phyloP scores from a whole-genome alignment of 2,329 filamentous ascomycete species.

The Colletotrichum cuscutae region DNA sequence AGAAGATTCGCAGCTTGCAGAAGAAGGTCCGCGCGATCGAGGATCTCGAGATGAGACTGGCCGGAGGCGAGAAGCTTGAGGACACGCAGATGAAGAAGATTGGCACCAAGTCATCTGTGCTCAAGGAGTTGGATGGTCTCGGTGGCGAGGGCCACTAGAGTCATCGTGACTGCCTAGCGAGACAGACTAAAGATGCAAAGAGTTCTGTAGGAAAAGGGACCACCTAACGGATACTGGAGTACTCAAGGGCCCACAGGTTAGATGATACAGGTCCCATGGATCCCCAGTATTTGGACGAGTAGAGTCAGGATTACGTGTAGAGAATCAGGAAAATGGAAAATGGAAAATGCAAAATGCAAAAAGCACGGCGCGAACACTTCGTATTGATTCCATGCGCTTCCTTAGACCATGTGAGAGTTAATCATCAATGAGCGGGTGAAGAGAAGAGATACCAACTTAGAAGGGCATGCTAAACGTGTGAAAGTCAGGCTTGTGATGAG shows the following conservation, averaged over 20 bases:
- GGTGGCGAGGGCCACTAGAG: slow-evolving; percentile 38
- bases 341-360: neutral
- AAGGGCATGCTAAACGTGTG: neutral
- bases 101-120: slow-evolving; percentile 83
- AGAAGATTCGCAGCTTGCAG: slow-evolving; percentile 91
- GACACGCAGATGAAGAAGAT: slow-evolving; percentile 99
- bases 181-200: neutral
- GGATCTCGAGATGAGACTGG: slow-evolving; percentile 96
- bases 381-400: neutral
- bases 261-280: neutral
- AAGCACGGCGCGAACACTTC: neutral
- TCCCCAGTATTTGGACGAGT: slow-evolving; percentile 1
- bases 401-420: neutral
- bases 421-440: neutral
- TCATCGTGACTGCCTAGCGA: neutral
- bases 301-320: slow-evolving; percentile 11
- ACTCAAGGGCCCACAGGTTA: neutral
- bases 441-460: neutral
- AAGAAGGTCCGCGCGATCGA: slow-evolving; percentile 99
- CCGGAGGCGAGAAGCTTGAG: slow-evolving; percentile 94
- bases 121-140: slow-evolving; percentile 81
- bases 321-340: slow-evolving; percentile 10
- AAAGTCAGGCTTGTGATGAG: neutral
- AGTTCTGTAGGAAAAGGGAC: neutral
- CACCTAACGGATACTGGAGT: neutral